Evolutionary conservation across 345 rosid species (phyloP), one percentile per base, ranked within the genome.

Genomic region (Orychophragmus violaceus): DNA sequence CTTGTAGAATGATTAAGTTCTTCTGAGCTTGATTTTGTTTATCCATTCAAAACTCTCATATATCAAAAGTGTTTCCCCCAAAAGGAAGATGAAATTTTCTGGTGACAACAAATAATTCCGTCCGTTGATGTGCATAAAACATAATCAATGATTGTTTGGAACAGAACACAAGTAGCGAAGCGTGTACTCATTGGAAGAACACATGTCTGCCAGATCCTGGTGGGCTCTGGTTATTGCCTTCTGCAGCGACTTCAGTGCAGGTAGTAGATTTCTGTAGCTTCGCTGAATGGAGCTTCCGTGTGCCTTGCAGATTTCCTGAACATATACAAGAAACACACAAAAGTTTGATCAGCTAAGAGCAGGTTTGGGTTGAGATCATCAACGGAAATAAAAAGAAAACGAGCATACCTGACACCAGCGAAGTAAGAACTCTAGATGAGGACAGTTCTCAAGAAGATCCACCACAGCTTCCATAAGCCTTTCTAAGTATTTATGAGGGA

Each of bases 201-300:
- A 94, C 45, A 84, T 91, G 61, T 90, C 99, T 16, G 93, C 88
- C 73, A 94, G 71, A 77, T 94, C 97, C 78, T 88, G 97, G 71
- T 94, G 99, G 25, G 82, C 81, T 74, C 90, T 83, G 18, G 95
- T 84, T 37, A 90, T 79, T 7, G 91, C 90, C 82, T 90, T 94
- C 73, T 90, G 97, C 79, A 87, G 76, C 25, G 89, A 85, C 74
- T 88, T 85, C 59, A 90, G 72, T 37, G 92, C 79, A 19, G 99
- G 97, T 68, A 90, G 88, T 53, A 94, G 77, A 54, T 72, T 79
- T 71, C 96, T 84, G 51, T 87, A 88, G 68, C 83, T 88, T 73
- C 88, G 92, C 59, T 88, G 91, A 49, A 94, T 88, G 10, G 83
- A 74, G 74, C 71, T 88, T 32, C 97, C 97, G 18, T 90, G 99